Conservation (phyloP, 2,329 filamentous ascomycete species). For the Scedosporium apiospermum region DNA sequence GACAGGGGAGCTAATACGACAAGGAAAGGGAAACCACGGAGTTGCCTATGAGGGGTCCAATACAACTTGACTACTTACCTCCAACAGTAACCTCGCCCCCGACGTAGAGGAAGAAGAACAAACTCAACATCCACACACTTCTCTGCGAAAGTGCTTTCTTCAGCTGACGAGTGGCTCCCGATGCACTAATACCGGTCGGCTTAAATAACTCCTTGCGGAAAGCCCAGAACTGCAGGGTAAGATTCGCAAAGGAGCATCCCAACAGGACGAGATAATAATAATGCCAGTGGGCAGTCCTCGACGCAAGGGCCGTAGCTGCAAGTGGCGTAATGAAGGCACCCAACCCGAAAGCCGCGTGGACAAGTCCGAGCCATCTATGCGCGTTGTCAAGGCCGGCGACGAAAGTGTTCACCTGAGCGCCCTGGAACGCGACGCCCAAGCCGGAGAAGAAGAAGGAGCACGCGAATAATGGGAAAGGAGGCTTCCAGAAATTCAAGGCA, state of each 20-base stretch:
- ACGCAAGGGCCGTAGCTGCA: slow-evolving; percentile 63
- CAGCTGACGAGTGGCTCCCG: slow-evolving; percentile 12
- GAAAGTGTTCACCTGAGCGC: slow-evolving; percentile 51
- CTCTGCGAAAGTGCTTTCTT: slow-evolving; percentile 9
- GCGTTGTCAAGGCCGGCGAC: slow-evolving; percentile 42
- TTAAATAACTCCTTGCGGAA: slow-evolving; percentile 51
- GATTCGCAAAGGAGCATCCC: slow-evolving; percentile 44
- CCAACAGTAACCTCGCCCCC: slow-evolving; percentile 57
- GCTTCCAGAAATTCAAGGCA: slow-evolving; percentile 53
- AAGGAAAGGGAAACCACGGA: slow-evolving; percentile 65
- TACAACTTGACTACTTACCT: slow-evolving; percentile 39
- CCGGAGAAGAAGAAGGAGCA: slow-evolving; percentile 60
- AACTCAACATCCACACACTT: slow-evolving; percentile 21
- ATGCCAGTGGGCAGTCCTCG: slow-evolving; percentile 50
- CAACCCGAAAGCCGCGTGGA: slow-evolving; percentile 60
- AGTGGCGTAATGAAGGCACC: slow-evolving; percentile 61
- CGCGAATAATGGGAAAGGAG: slow-evolving; percentile 61
- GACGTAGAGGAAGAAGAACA: slow-evolving; percentile 39
- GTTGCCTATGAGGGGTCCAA: slow-evolving; percentile 64
- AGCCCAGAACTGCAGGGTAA: slow-evolving; percentile 52
- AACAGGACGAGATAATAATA: slow-evolving; percentile 64
- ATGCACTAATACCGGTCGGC: slow-evolving; percentile 1
- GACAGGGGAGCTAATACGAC: slow-evolving; percentile 24
- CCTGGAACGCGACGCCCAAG: slow-evolving; percentile 44
- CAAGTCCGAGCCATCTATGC: slow-evolving; percentile 47